These are phyloP conservation scores for Planoprotostelium fungivorum DNA, from an alignment of 78 protist species.

Conservation along the genomic window DNA sequence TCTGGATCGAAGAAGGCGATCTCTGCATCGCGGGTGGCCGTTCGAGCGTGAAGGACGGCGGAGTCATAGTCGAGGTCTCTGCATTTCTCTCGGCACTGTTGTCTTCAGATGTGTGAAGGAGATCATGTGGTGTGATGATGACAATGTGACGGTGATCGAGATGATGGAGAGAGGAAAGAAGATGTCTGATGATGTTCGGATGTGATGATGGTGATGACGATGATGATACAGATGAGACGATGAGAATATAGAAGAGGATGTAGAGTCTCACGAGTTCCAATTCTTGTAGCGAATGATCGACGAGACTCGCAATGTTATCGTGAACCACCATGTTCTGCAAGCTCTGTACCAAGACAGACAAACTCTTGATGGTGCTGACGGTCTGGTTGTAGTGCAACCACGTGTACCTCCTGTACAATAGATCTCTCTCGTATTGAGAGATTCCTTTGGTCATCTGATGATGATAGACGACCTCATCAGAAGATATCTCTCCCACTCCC, in stretches of 20 bases:
- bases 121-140: slow-evolving; percentile 5
- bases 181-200: no score
- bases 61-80: slow-evolving; percentile 4
- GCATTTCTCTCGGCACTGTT: background rate
- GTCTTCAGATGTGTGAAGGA: slow-evolving; percentile 6
- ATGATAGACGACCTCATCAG: background rate
- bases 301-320: slow-evolving; percentile 41
- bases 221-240: no score
- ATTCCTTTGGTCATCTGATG: background rate
- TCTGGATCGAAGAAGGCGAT: slow-evolving; percentile 74
- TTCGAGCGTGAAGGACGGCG: slow-evolving; percentile 11
- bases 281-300: background rate
- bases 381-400: slow-evolving; percentile 22
- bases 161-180: no score
- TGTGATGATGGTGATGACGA: no score
- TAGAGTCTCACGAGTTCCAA: background rate
- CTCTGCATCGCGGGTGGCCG: slow-evolving; percentile 24
- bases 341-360: slow-evolving; percentile 29
- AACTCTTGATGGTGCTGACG: slow-evolving; percentile 17
- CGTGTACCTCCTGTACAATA: slow-evolving; percentile 10
- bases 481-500: background rate
- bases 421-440: background rate
- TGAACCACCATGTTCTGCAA: slow-evolving; percentile 51
- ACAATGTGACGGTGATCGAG: background rate
- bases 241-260: background rate